Conservation (phyloP, 148 eudicot genomes). For the Vaccinium vitisidaea region DNA sequence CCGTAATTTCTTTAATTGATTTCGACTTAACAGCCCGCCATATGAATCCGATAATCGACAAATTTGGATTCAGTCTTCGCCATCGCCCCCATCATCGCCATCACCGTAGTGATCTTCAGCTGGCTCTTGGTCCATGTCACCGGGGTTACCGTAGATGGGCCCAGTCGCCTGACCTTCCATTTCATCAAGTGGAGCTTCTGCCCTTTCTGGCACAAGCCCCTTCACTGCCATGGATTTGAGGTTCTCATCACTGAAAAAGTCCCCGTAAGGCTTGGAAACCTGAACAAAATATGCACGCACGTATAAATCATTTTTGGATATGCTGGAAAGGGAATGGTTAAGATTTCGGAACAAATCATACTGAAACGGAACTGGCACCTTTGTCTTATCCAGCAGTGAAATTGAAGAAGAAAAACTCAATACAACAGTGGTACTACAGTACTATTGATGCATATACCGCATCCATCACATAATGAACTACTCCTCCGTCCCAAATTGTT, state of each 20-base stretch:
- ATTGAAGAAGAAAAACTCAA: not conserved
- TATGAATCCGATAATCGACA: not conserved
- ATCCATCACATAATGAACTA: not conserved
- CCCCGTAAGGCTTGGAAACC: constrained; percentile 79
- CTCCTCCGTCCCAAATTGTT: not conserved
- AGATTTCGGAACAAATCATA: not conserved
- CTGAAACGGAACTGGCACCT: not conserved
- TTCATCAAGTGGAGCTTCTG: constrained; percentile 24
- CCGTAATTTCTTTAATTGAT: not conserved
- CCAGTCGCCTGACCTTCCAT: constrained; percentile 23
- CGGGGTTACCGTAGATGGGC: constrained; percentile 30
- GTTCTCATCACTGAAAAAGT: constrained; percentile 57
- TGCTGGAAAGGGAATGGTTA: not conserved
- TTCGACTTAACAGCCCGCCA: not conserved
- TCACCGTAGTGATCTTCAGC: constrained; percentile 36
- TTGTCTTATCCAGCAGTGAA: not conserved
- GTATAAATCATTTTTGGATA: not conserved
- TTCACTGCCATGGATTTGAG: constrained; percentile 46
- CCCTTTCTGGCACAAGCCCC: constrained; percentile 14
- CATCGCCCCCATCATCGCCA: constrained; percentile 48
- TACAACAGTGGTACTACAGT: not conserved
- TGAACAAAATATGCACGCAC: constrained; percentile 22
- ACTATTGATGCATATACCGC: not conserved
- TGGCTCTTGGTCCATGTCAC: constrained; percentile 34
- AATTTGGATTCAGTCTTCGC: constrained; percentile 42